Evolutionary conservation across 31 red algal species (phyloP).

Genomic region (Pterothamnion heteromorphum): DNA sequence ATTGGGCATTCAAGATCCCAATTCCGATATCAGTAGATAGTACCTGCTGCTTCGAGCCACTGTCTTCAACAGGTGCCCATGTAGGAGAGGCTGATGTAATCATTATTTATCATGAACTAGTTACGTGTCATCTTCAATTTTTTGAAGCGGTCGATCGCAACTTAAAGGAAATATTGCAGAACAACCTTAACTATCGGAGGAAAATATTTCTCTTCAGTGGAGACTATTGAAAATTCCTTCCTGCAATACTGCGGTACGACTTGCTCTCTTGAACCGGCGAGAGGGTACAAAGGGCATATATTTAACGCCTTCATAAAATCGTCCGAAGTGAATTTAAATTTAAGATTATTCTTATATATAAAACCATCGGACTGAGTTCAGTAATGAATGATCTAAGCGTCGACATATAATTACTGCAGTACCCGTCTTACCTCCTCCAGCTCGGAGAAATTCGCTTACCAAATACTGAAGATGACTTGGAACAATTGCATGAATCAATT

Average conservation of each 20-base stretch:
- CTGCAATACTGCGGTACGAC: too few species aligned
- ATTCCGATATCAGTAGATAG: too few species aligned
- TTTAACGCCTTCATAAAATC: background rate
- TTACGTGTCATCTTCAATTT: too few species aligned
- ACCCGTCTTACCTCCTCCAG: background rate
- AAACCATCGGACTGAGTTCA: background rate
- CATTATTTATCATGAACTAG: too few species aligned
- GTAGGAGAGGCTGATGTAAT: too few species aligned
- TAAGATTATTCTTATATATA: background rate
- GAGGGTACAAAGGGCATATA: background rate
- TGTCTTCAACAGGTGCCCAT: too few species aligned
- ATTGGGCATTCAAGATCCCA: too few species aligned
- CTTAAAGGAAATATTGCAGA: background rate
- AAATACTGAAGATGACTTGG: too few species aligned
- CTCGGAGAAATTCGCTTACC: background rate
- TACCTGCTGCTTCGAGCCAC: too few species aligned
- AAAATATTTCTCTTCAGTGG: constrained; percentile 9
- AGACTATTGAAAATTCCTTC: too few species aligned
- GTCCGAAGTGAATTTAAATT: background rate
- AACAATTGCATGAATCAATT: too few species aligned
- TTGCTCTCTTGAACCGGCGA: too few species aligned
- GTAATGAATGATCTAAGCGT: background rate
- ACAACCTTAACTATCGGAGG: background rate
- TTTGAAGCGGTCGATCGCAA: background rate
- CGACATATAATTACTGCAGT: background rate